Evolutionary conservation across 2,329 filamentous ascomycete species (phyloP), one percentile per base, ranked within the genome.

Genomic region (Colletotrichum costaricense): DNA sequence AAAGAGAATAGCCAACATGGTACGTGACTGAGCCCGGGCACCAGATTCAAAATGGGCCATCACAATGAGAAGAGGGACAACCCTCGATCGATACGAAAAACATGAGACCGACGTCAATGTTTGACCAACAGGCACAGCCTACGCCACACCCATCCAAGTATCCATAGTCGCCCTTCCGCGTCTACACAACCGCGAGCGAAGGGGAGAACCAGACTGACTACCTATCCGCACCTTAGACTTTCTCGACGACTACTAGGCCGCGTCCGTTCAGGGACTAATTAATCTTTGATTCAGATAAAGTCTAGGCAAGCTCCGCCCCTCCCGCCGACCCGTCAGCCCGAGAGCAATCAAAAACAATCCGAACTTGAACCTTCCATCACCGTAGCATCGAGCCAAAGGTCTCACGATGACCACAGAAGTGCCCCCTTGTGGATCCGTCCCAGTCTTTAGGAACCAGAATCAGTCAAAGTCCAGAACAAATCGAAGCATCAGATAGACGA

Each of bases 41-140:
- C 19, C 42, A 22, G 42, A 49, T n/a, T 19, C 42, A 30, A 22
- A 4, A 11, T n/a, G 24, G 46, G 30, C 12, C n/a, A 35, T 30
- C 5, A 33, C 35, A 46, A n/a, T 11, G 14, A 24, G 49, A 35
- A 19, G 7, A 58, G n/a, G 38, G 35, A 35, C 26, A 38, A 19
- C 9, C 22, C 38, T 58, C 26, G 38, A 65, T 35, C 30, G 54
- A 65, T 46, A 67, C 63, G 52, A 67, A n/a, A 46, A 67, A 14
- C 12, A 35, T 56, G 12, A 28, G 57, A 38, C 55, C 24, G n/a
- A 42, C 12, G n/a, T 46, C 33, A 26, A n/a, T 12, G 56, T 62
- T 46, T 55, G 42, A 42, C 38, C 38, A 42, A 60, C 26, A 22
- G 26, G 3, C n/a, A 19, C 35, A 28, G 42, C 14, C 57, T 26